phyloP scores from a whole-genome alignment of 2,329 filamentous ascomycete species.

The Herpotrichia juniperi region DNA sequence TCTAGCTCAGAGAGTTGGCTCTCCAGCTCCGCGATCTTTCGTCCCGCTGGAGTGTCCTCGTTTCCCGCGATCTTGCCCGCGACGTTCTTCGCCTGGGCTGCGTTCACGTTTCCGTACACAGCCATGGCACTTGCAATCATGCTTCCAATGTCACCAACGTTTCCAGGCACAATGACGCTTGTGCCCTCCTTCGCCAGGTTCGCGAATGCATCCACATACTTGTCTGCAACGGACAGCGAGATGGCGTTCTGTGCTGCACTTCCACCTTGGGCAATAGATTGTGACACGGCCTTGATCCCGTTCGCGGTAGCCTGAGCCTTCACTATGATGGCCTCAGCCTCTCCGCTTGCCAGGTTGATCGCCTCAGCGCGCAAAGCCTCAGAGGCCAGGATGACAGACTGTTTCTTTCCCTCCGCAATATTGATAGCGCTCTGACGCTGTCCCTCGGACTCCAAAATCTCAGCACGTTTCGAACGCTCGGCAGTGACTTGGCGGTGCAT shows the following conservation, averaged over 20 bases:
- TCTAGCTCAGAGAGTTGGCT: slow-evolving; percentile 31
- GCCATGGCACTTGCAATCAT: slow-evolving; percentile 98
- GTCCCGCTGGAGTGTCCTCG: slow-evolving; percentile 26
- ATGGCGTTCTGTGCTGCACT: slow-evolving; percentile 81
- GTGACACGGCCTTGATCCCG: slow-evolving; percentile 86
- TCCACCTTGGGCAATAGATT: slow-evolving; percentile 74
- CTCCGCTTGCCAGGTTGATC: slow-evolving; percentile 91
- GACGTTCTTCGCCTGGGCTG: slow-evolving; percentile 74
- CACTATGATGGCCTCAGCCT: slow-evolving; percentile 89
- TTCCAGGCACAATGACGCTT: slow-evolving; percentile 92
- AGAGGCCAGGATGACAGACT: slow-evolving; percentile 93
- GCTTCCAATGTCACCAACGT: slow-evolving; percentile 92
- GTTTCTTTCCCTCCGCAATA: slow-evolving; percentile 96
- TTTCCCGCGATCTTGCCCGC: slow-evolving; percentile 54
- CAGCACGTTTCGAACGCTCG: slow-evolving; percentile 94
- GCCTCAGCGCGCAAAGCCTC: slow-evolving; percentile 89
- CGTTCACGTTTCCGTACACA: slow-evolving; percentile 91
- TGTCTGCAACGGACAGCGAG: slow-evolving; percentile 89
- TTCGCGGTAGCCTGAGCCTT: slow-evolving; percentile 84
- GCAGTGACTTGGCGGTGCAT: slow-evolving; percentile 99
- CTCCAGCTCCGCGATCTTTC: slow-evolving; percentile 41
- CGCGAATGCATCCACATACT: slow-evolving; percentile 95
- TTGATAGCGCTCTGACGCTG: slow-evolving; percentile 98
- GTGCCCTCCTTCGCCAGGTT: slow-evolving; percentile 95
- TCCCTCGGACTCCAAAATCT: slow-evolving; percentile 96